A percentile compares a stretch with the other conserved stretches of the same genome.
Conservation (phyloP, 257 asterid genomes). For the Cynanchum wilfordii region DNA sequence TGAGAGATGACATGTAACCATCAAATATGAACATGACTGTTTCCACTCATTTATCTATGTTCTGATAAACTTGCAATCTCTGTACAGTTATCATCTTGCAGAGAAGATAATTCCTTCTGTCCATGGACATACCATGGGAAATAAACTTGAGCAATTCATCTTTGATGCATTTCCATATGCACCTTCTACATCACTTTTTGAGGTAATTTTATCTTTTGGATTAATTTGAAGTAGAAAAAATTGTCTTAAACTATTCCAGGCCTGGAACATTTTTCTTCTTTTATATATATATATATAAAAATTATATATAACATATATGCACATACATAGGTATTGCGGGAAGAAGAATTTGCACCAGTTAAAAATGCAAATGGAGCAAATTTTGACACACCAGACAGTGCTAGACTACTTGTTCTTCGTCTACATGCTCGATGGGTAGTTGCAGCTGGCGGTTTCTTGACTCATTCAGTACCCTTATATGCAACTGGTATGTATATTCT, state of each 20-base stretch:
- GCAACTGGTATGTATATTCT: slow-evolving; percentile 53
- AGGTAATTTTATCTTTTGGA: slow-evolving; percentile 38
- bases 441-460: slow-evolving; percentile 97
- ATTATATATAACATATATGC: too few relatives aligned
- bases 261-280: background rate
- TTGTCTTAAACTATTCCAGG: background rate
- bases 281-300: background rate
- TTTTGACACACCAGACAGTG: slow-evolving; percentile 94
- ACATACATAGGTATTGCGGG: slow-evolving; percentile 56
- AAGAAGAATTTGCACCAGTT: slow-evolving; percentile 98
- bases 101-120: slow-evolving; percentile 84
- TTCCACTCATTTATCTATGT: background rate
- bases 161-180: slow-evolving; percentile 96
- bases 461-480: slow-evolving; percentile 92
- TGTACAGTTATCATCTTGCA: slow-evolving; percentile 83
- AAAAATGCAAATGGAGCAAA: slow-evolving; percentile 90
- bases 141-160: slow-evolving; percentile 87
- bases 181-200: slow-evolving; percentile 86
- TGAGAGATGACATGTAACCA: background rate
- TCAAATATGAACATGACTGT: background rate
- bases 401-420: slow-evolving; percentile 80
- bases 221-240: background rate
- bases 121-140: slow-evolving; percentile 72
- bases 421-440: slow-evolving; percentile 94
- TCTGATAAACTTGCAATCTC: slow-evolving; percentile 19